Conservation (phyloP, 1,284 basidiomycete genomes). For the Trichosporon faecale region DNA sequence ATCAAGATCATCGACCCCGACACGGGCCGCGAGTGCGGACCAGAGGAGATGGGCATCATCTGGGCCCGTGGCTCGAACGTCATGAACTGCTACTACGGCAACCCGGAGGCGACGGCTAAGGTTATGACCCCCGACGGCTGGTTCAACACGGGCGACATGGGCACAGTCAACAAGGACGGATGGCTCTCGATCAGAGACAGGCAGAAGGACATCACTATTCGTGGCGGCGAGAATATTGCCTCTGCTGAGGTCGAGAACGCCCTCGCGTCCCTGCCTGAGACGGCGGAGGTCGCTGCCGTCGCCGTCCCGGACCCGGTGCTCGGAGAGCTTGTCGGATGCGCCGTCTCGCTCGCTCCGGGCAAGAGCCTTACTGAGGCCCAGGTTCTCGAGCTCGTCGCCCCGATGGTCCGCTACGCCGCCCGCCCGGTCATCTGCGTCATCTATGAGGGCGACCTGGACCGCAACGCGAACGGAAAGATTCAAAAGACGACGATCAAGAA, state of each 20-base stretch:
- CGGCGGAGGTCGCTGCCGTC: slow-evolving; percentile 40
- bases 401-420: slow-evolving; percentile 19
- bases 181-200: slow-evolving; percentile 45
- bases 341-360: slow-evolving; percentile 32
- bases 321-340: slow-evolving; percentile 41
- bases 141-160: slow-evolving; percentile 48
- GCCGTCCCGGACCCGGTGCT: slow-evolving; percentile 37
- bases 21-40: slow-evolving; percentile 27
- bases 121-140: slow-evolving; percentile 41
- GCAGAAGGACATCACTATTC: slow-evolving; percentile 44
- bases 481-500: slow-evolving; percentile 24
- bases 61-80: slow-evolving; percentile 40
- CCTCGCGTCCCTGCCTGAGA: slow-evolving; percentile 31
- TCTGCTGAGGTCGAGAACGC: slow-evolving; percentile 45
- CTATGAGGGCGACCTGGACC: slow-evolving; percentile 14
- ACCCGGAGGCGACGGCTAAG: slow-evolving; percentile 23
- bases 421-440: slow-evolving; percentile 15
- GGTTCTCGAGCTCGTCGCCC: slow-evolving; percentile 4
- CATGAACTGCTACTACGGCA: slow-evolving; percentile 43
- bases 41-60: slow-evolving; percentile 34
- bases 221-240: slow-evolving; percentile 46
- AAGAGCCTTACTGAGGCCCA: slow-evolving; percentile 4
- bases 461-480: slow-evolving; percentile 27
- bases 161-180: slow-evolving; percentile 36
- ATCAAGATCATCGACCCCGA: slow-evolving; percentile 37